Conservation (phyloP, 805 yeast genomes). For the Starmera pachycereana region DNA sequence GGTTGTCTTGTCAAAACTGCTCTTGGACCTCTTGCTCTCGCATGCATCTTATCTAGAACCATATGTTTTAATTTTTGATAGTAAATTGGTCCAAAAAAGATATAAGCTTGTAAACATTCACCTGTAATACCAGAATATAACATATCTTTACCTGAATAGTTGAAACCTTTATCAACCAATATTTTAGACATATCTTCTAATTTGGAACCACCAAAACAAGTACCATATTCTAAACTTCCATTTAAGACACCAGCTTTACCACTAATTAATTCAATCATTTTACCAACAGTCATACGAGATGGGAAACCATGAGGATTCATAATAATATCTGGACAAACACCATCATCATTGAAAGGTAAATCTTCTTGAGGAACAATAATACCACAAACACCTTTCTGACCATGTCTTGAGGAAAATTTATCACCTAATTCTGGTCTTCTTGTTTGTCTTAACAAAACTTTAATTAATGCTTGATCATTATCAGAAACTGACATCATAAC, state of each 20-base stretch:
- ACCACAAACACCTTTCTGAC: constrained; percentile 99
- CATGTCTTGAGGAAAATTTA: constrained; percentile 94
- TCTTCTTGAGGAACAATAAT: constrained; percentile 96
- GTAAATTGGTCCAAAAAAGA: constrained; percentile 96
- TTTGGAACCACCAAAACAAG: constrained; percentile 98
- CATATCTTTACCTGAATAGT: constrained; percentile 96
- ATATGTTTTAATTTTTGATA: constrained; percentile 97
- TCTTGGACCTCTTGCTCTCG: constrained; percentile 98
- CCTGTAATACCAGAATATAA: constrained; percentile 95
- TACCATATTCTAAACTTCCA: constrained; percentile 89
- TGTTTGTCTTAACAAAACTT: constrained; percentile 87
- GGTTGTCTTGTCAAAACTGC: constrained; percentile 98
- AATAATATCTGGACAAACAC: constrained; percentile 88
- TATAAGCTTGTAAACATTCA: constrained; percentile 93
- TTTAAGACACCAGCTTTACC: constrained; percentile 97
- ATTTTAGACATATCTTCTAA: constrained; percentile 90
- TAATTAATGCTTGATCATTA: constrained; percentile 87
- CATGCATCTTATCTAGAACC: constrained; percentile 99
- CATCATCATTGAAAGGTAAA: constrained; percentile 88
- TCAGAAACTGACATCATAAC: constrained; percentile 96
- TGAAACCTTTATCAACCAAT: constrained; percentile 83
- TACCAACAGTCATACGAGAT: constrained; percentile 99
- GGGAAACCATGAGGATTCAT: constrained; percentile 99
- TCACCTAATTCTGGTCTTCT: constrained; percentile 97
- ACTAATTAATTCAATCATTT: constrained; percentile 91